These are phyloP conservation scores for Aspergillus sp. DNA, from an alignment of 2,329 filamentous ascomycete genomes.

Conservation along the genomic window DNA sequence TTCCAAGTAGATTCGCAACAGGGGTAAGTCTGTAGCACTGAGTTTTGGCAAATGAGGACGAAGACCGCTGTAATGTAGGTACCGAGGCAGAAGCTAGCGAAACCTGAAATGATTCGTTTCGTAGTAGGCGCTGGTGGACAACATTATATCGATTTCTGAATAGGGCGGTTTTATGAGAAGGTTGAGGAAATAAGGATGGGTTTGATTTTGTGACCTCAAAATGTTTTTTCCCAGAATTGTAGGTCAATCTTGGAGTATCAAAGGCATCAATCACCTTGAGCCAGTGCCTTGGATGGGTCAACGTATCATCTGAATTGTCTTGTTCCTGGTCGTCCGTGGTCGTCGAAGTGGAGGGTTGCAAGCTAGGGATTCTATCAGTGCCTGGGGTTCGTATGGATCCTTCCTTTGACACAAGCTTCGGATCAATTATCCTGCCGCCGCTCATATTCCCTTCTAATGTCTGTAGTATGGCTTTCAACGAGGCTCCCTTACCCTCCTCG, in stretches of 20 bases:
- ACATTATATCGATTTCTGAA: constrained; percentile 92
- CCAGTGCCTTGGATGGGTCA: constrained; percentile 75
- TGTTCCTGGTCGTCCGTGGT: constrained; percentile 49
- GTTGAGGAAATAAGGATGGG: constrained; percentile 71
- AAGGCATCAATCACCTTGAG: constrained; percentile 80
- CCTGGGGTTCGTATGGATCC: constrained; percentile 35
- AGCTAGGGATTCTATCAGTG: constrained; percentile 50
- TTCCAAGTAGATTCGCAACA: constrained; percentile 72
- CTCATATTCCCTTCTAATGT: constrained; percentile 84
- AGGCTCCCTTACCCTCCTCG: constrained; percentile 68
- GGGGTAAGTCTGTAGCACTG: constrained; percentile 85
- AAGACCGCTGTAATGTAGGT: constrained; percentile 58
- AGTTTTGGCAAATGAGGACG: constrained; percentile 56
- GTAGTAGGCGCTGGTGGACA: constrained; percentile 84
- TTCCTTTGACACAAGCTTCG: constrained; percentile 49
- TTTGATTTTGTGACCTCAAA: constrained; percentile 73
- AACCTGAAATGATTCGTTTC: constrained; percentile 89
- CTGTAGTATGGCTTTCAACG: constrained; percentile 77
- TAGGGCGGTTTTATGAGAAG: constrained; percentile 77
- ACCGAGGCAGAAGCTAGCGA: constrained; percentile 66
- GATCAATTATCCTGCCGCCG: constrained; percentile 60
- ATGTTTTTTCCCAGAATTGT: constrained; percentile 70
- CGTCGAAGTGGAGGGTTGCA: constrained; percentile 16
- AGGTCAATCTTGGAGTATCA: constrained; percentile 67
- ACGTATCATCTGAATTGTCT: constrained; percentile 59